A percentile compares a stretch with the other conserved stretches of the same genome.
Conservation (phyloP, 106 monocot genomes). For the Acorus calamus region DNA sequence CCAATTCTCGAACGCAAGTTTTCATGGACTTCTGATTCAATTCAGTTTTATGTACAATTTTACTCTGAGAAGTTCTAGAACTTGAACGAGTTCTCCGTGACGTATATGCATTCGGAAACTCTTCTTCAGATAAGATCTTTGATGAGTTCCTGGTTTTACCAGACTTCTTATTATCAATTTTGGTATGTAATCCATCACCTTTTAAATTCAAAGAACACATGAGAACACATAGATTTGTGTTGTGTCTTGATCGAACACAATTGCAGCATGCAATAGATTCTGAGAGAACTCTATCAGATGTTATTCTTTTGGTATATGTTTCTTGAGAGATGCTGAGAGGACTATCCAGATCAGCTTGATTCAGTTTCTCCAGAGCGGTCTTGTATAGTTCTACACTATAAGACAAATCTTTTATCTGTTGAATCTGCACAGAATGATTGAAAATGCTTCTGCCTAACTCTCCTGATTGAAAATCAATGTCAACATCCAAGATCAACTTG, state of each 20-base stretch:
- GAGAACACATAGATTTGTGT: not conserved
- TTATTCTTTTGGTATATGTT: not conserved
- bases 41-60: slow-evolving; percentile 2
- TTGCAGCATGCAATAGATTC: slow-evolving; percentile 14
- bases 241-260: slow-evolving; percentile 7
- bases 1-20: not conserved
- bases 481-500: slow-evolving; percentile 36
- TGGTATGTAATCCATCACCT: slow-evolving; percentile 4
- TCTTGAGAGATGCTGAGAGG: not conserved
- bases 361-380: slow-evolving; percentile 44
- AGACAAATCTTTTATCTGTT: slow-evolving; percentile 9
- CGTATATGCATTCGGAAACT: slow-evolving; percentile 6
- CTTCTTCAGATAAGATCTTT: slow-evolving; percentile 9
- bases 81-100: slow-evolving; percentile 22
- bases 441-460: slow-evolving; percentile 41
- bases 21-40: not conserved
- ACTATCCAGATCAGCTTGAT: slow-evolving; percentile 11
- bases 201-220: not conserved
- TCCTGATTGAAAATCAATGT: slow-evolving; percentile 48
- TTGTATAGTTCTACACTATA: slow-evolving; percentile 34
- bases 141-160: slow-evolving; percentile 14
- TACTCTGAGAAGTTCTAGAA: slow-evolving; percentile 8
- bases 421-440: slow-evolving; percentile 9
- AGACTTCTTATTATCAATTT: slow-evolving; percentile 9
- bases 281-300: not conserved